Evolutionary conservation across 2,329 filamentous ascomycete genomes (phyloP).

Genomic region (Fusarium miscanthi): DNA sequence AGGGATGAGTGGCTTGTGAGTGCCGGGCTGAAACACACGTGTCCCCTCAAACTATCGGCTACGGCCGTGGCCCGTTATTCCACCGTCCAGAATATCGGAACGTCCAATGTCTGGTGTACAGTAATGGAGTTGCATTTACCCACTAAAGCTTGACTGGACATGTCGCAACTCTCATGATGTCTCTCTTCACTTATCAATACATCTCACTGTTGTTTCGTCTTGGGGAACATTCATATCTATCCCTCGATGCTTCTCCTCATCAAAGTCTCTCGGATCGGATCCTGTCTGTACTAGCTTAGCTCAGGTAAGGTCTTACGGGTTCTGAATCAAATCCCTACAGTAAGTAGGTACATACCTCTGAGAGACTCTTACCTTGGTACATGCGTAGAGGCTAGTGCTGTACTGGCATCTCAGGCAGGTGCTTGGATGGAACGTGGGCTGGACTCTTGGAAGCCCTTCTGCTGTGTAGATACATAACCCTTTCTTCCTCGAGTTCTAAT

Average conservation of each 20-base stretch:
- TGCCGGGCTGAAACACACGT: constrained; percentile 37
- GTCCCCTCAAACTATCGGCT: constrained; percentile 21
- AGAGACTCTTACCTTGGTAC: not conserved
- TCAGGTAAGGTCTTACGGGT: constrained; percentile 1
- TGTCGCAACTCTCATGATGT: constrained; percentile 1
- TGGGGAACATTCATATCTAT: not conserved
- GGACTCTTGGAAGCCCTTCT: not conserved
- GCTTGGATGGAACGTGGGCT: constrained; percentile 24
- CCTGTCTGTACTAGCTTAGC: constrained; percentile 4
- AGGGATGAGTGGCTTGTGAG: constrained; percentile 30
- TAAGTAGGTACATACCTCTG: not conserved
- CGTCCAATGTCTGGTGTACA: constrained; percentile 11
- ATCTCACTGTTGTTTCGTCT: not conserved
- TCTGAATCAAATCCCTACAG: not conserved
- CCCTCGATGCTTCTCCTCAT: constrained; percentile 5
- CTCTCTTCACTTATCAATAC: not conserved
- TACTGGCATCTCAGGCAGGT: not conserved
- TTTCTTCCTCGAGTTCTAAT: not conserved
- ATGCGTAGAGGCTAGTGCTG: not conserved
- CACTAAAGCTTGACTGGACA: constrained; percentile 6
- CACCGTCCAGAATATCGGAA: constrained; percentile 11
- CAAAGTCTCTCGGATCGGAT: not conserved
- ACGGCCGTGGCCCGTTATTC: constrained; percentile 9
- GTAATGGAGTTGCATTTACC: constrained; percentile 8
- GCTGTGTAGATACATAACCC: not conserved